Evolutionary conservation across 495 filamentous ascomycete species (phyloP).

Genomic region (Hypoxylon fuscum): DNA sequence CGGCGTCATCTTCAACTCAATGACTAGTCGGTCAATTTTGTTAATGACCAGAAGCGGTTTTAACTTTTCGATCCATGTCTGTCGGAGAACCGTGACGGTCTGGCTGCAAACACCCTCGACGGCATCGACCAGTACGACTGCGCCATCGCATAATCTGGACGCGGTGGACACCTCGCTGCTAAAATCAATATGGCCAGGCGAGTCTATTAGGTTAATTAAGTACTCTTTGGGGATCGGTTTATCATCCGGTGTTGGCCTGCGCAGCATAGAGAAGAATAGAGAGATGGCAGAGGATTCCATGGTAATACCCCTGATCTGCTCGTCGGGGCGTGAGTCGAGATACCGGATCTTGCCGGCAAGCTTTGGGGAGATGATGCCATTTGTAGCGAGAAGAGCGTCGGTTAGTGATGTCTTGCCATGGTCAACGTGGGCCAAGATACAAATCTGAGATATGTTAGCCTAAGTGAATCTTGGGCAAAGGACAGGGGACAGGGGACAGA

Average conservation of each 20-base stretch:
- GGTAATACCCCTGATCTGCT: constrained; percentile 96
- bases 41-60: constrained; percentile 96
- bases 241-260: constrained; percentile 71
- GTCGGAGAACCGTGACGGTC: constrained; percentile 94
- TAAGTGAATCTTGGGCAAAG: constrained; percentile 45
- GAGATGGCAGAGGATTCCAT: constrained; percentile 99
- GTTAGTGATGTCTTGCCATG: constrained; percentile 99
- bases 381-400: constrained; percentile 95
- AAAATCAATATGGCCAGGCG: constrained; percentile 98
- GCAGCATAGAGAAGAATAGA: constrained; percentile 89
- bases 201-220: constrained; percentile 97
- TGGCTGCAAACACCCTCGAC: constrained; percentile 98
- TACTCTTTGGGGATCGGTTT: constrained; percentile 81
- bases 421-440: constrained; percentile 96
- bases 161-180: constrained; percentile 98
- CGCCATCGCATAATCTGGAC: constrained; percentile 93
- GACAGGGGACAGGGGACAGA: too few species aligned
- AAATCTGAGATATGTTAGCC: constrained; percentile 72
- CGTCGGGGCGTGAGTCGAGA: constrained; percentile 94
- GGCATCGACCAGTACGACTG: constrained; percentile 94
- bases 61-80: constrained; percentile 95
- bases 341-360: constrained; percentile 98
- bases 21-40: constrained; percentile 95
- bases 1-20: constrained; percentile 91
- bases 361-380: constrained; percentile 99